phyloP scores from a whole-genome alignment of 2,329 filamentous ascomycete species.

The Trichocomaceae sp. region DNA sequence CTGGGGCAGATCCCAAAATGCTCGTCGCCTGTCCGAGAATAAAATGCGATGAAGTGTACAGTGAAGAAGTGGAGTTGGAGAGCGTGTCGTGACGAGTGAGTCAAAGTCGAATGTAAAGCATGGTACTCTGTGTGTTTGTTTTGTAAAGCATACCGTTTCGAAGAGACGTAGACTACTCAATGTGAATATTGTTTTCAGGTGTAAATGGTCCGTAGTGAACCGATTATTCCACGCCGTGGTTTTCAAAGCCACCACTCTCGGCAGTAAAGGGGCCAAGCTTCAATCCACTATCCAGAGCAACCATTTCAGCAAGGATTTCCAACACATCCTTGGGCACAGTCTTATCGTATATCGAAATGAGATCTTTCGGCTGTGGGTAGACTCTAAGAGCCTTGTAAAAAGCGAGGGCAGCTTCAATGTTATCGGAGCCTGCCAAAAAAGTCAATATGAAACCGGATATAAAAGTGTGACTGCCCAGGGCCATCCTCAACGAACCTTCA shows the following conservation, averaged over 20 bases:
- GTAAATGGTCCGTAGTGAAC: neutral
- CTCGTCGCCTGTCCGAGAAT: conserved; percentile 1
- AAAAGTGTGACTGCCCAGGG: neutral
- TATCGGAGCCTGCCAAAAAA: conserved; percentile 30
- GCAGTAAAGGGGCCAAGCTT: conserved; percentile 50
- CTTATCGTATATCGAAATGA: conserved; percentile 97
- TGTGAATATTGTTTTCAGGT: neutral
- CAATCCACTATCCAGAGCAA: conserved; percentile 75
- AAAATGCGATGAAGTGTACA: conserved; percentile 14
- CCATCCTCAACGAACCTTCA: conserved; percentile 58
- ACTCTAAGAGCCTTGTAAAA: conserved; percentile 99
- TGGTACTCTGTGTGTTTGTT: neutral
- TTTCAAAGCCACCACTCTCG: conserved; percentile 26
- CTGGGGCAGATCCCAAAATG: conserved; percentile 7
- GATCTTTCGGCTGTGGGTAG: conserved; percentile 84
- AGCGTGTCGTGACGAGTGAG: conserved; percentile 6
- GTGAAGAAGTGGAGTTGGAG: conserved; percentile 10
- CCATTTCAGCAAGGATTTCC: conserved; percentile 96
- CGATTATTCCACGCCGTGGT: conserved; percentile 31
- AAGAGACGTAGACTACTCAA: neutral
- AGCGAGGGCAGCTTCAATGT: conserved; percentile 77
- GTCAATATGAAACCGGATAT: conserved; percentile 9
- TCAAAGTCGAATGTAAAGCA: neutral
- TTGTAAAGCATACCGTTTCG: neutral
- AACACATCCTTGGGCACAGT: conserved; percentile 96